Conservation (phyloP, 352 stramenopile species). For the Phytophthora foliorum region DNA sequence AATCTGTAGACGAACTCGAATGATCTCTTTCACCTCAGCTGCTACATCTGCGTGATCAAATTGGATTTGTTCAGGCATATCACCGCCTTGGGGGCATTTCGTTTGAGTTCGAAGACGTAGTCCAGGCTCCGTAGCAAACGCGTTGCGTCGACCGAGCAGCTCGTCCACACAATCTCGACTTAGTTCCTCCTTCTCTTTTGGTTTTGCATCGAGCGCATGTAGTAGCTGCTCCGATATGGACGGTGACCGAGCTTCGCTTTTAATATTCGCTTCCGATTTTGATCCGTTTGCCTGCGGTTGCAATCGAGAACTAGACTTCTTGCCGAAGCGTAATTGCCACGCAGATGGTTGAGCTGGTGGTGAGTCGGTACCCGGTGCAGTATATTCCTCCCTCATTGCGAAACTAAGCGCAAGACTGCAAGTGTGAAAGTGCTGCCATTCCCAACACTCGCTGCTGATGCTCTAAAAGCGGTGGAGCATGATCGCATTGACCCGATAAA, state of each 20-base stretch:
- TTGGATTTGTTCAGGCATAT: not conserved
- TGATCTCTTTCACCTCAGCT: constrained; percentile 54
- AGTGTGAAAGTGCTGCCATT: not conserved
- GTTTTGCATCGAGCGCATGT: constrained; percentile 35
- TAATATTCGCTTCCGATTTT: constrained; percentile 1
- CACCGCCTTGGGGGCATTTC: not conserved
- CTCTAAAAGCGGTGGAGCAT: constrained; percentile 30
- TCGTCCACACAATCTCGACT: constrained; percentile 59
- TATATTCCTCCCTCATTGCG: constrained; percentile 21
- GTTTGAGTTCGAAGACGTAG: constrained; percentile 24
- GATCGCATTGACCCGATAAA: constrained; percentile 19
- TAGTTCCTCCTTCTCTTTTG: constrained; percentile 40
- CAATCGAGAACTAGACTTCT: constrained; percentile 27
- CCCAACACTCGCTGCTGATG: not conserved
- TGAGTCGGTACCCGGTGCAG: constrained; percentile 20
- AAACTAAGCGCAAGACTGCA: not conserved
- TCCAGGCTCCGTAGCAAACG: constrained; percentile 48
- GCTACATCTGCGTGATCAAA: constrained; percentile 16
- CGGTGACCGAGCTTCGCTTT: constrained; percentile 17
- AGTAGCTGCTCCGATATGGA: constrained; percentile 58
- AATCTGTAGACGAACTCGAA: constrained; percentile 53
- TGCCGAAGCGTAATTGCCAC: constrained; percentile 74
- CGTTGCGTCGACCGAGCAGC: constrained; percentile 68
- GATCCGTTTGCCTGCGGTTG: not conserved
- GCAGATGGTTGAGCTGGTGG: constrained; percentile 49